Conservation (phyloP, 805 yeast species). For the Candida montana region DNA sequence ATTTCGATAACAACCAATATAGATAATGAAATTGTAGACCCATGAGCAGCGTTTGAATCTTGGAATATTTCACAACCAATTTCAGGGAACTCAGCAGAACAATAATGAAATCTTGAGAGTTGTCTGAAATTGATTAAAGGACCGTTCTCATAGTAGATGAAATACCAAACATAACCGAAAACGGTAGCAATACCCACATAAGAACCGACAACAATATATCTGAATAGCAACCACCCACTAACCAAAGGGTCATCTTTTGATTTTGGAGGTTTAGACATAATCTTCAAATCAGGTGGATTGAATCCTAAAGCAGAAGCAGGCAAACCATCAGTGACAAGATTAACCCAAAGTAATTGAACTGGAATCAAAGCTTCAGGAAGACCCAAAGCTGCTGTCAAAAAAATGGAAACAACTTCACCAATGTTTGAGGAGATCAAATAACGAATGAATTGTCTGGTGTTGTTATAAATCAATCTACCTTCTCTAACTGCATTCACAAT, state of each 20-base stretch:
- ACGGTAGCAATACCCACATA: conserved; percentile 39
- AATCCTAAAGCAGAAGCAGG: conserved; percentile 57
- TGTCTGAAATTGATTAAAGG: conserved; percentile 32
- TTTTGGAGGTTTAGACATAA: conserved; percentile 35
- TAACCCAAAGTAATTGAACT: conserved; percentile 53
- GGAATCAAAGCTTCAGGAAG: conserved; percentile 51
- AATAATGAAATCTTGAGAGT: conserved; percentile 32
- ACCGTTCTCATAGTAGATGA: conserved; percentile 28
- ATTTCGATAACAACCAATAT: conserved; percentile 36
- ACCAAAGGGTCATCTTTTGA: conserved; percentile 34
- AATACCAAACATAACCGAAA: conserved; percentile 38
- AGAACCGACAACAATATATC: conserved; percentile 34
- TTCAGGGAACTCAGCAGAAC: conserved; percentile 26
- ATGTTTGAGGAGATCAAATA: conserved; percentile 47
- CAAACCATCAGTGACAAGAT: conserved; percentile 52
- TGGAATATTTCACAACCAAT: conserved; percentile 32
- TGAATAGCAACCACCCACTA: conserved; percentile 31
- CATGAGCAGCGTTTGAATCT: conserved; percentile 23
- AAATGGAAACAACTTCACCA: conserved; percentile 53
- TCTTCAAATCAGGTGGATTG: conserved; percentile 35
- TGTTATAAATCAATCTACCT: conserved; percentile 43
- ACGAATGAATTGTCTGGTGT: conserved; percentile 37
- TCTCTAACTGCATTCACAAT: conserved; percentile 52
- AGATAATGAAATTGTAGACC: conserved; percentile 35
- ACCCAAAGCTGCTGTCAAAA: conserved; percentile 48